Evolutionary conservation across 2,329 filamentous ascomycete genomes (phyloP).

Genomic region (Eurotiales sp.): DNA sequence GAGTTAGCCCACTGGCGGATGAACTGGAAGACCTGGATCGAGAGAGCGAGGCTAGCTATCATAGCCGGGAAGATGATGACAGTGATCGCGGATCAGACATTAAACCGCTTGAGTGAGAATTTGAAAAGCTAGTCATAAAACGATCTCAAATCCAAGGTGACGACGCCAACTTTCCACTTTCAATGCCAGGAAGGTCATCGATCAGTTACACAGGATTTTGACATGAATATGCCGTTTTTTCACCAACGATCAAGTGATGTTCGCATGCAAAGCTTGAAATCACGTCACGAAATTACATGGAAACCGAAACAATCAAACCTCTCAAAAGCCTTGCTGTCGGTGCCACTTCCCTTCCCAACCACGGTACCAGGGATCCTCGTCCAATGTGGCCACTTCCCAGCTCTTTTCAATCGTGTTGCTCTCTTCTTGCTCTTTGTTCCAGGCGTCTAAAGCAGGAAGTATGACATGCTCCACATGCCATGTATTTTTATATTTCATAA

Average conservation of each 20-base stretch:
- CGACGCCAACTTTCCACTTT: background rate
- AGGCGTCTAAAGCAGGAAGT: slow-evolving; percentile 61
- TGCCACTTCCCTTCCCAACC: slow-evolving; percentile 76
- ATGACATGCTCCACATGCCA: slow-evolving; percentile 75
- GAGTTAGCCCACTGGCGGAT: slow-evolving; percentile 77
- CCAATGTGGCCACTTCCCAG: slow-evolving; percentile 67
- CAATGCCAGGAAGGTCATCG: background rate
- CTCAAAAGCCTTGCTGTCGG: slow-evolving; percentile 57
- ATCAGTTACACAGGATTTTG: no score
- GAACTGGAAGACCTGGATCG: slow-evolving; percentile 46
- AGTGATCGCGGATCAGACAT: slow-evolving; percentile 9
- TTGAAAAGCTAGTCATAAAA: background rate
- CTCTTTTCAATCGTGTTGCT: slow-evolving; percentile 56
- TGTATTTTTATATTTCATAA: slow-evolving; percentile 79
- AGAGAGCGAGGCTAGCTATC: slow-evolving; percentile 18
- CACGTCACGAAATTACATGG: background rate
- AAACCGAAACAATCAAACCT: slow-evolving; percentile 9
- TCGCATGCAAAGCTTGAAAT: background rate
- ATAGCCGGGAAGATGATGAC: slow-evolving; percentile 8
- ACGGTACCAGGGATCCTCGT: slow-evolving; percentile 71
- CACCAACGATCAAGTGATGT: no score
- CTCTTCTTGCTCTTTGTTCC: slow-evolving; percentile 62
- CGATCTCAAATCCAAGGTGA: background rate
- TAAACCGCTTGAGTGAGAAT: slow-evolving; percentile 4
- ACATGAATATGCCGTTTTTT: no score